Evolutionary conservation across 1,284 basidiomycete genomes (phyloP).

Genomic region (Kwoniella shivajii): DNA sequence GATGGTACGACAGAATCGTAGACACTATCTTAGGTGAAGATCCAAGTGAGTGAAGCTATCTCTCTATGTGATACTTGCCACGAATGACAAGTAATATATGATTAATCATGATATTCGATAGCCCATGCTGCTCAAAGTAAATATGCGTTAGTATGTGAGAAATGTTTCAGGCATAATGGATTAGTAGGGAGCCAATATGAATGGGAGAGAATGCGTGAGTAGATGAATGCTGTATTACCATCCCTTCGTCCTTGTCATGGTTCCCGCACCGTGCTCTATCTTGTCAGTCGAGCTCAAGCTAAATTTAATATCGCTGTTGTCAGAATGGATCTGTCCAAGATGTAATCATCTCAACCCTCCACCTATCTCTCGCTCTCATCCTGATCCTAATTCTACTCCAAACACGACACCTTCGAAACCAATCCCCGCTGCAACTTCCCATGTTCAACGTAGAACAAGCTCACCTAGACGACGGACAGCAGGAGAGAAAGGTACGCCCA

Average conservation of each 20-base stretch:
- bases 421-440: conserved; percentile 16
- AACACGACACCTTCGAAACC: conserved; percentile 14
- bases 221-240: not conserved
- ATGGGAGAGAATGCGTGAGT: conserved; percentile 88
- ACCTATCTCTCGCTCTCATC: conserved; percentile 27
- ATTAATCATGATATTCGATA: no score
- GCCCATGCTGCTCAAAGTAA: conserved; percentile 58
- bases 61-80: not conserved
- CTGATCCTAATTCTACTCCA: not conserved
- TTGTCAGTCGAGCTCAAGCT: no score
- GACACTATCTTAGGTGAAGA: conserved; percentile 85
- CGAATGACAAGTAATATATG: not conserved
- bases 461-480: conserved; percentile 30
- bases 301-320: not conserved
- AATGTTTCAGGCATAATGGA: conserved; percentile 92
- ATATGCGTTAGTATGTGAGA: conserved; percentile 92
- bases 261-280: no score
- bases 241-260: not conserved
- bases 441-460: conserved; percentile 7
- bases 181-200: conserved; percentile 78
- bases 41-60: conserved; percentile 57
- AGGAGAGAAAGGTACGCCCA: conserved; percentile 34
- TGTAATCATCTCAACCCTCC: conserved; percentile 52
- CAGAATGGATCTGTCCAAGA: conserved; percentile 53
- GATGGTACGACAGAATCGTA: conserved; percentile 85